A percentile compares a stretch with the other conserved stretches of the same genome.
These are phyloP conservation scores for Talaromyces sp. DNA, from an alignment of 2,329 filamentous ascomycete genomes.

Conservation along the genomic window DNA sequence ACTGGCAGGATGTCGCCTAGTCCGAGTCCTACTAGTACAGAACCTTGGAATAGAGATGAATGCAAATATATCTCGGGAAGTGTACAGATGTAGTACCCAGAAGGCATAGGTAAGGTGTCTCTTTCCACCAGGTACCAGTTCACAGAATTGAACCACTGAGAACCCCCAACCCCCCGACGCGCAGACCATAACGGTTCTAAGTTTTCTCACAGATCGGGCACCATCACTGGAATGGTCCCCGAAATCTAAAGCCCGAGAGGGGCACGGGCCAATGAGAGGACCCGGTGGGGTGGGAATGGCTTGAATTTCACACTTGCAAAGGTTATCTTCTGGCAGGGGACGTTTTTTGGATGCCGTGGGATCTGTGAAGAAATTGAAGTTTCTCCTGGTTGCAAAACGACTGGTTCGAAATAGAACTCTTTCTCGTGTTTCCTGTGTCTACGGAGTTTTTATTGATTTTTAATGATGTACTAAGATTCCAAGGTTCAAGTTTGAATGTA, in stretches of 20 bases:
- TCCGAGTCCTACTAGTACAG: no score
- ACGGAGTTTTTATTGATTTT: no score
- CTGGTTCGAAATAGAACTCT: background rate
- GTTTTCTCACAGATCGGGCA: conserved; percentile 29
- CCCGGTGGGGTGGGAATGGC: background rate
- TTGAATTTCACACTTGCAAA: background rate
- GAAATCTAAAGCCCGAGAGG: conserved; percentile 30
- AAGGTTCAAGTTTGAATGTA: no score
- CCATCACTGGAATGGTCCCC: conserved; percentile 26
- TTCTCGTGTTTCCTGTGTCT: background rate
- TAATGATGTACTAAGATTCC: no score
- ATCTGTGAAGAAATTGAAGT: background rate
- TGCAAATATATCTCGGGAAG: no score
- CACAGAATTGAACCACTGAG: no score
- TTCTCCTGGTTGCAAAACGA: background rate
- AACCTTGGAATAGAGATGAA: no score
- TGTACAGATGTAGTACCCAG: no score
- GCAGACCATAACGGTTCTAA: conserved; percentile 23
- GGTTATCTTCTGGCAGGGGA: background rate
- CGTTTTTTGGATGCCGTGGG: no score
- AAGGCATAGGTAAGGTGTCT: background rate
- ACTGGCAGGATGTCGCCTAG: background rate
- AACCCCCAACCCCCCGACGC: conserved; percentile 12
- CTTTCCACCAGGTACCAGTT: background rate
- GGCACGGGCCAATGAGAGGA: conserved; percentile 15